phyloP scores from a whole-genome alignment of 176 grass and related monocot species.

The Cymbopogon citratus region DNA sequence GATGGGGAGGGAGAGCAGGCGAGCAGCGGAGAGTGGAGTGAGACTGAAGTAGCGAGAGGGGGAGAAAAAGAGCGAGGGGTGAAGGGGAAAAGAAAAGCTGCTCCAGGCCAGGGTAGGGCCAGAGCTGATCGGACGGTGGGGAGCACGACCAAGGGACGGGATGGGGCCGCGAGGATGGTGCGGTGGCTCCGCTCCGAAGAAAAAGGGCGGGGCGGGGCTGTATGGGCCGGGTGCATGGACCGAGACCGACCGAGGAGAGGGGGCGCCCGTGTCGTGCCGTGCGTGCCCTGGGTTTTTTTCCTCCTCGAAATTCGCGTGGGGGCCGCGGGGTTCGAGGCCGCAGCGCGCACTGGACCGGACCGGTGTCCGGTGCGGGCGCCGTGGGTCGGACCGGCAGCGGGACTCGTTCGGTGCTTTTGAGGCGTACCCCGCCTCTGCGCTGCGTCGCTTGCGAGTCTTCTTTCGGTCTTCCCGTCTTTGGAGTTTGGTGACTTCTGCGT shows the following conservation, averaged over 20 bases:
- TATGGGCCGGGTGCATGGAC: conserved; percentile 30
- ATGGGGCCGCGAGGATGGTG: background rate
- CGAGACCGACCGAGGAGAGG: background rate
- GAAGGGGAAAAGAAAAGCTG: background rate
- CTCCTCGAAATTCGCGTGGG: conserved; percentile 13
- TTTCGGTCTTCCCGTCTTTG: background rate
- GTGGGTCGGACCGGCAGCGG: background rate
- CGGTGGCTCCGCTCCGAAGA: background rate
- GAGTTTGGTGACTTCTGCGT: background rate
- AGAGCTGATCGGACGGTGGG: conserved; percentile 28
- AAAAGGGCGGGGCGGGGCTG: background rate
- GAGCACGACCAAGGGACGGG: background rate
- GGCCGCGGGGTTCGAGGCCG: conserved; percentile 25
- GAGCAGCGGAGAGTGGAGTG: background rate
- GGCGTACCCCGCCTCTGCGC: background rate
- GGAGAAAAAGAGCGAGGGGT: background rate
- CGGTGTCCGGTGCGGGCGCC: background rate
- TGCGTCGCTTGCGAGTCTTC: background rate
- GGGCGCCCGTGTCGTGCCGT: background rate
- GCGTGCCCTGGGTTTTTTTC: background rate
- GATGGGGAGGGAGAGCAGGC: no score
- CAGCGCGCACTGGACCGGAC: background rate
- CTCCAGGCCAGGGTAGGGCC: background rate
- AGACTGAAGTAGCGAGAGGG: background rate
- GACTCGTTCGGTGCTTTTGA: conserved; percentile 32